Percentiles rank a stretch among this genome's conserved stretches.
Conservation (phyloP, 1,284 basidiomycete genomes). For the Boletus semigastroideus region DNA sequence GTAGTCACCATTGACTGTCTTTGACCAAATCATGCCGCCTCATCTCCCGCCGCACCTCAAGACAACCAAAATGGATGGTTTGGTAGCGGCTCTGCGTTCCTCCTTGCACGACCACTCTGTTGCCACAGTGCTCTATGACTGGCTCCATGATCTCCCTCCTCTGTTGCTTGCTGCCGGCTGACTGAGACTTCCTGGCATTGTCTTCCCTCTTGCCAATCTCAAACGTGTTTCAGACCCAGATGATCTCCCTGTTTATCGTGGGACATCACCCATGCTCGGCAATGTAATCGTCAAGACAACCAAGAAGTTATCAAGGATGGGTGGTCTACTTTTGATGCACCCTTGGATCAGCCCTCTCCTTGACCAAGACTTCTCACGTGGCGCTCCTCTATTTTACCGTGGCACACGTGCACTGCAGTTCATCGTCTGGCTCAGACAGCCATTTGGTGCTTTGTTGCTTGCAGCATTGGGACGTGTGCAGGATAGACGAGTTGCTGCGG, state of each 20-base stretch:
- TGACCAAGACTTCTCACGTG: background rate
- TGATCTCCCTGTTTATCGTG: background rate
- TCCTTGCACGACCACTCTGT: background rate
- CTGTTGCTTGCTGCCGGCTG: background rate
- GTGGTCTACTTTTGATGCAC: background rate
- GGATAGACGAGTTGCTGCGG: slow-evolving; percentile 4
- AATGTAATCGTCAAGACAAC: background rate
- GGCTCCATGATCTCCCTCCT: background rate
- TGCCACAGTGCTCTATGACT: background rate
- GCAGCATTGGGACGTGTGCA: background rate
- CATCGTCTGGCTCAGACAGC: too few species aligned
- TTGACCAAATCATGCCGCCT: background rate
- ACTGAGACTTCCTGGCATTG: slow-evolving; percentile 8
- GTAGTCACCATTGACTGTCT: background rate
- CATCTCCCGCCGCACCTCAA: background rate
- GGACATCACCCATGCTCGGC: slow-evolving; percentile 1
- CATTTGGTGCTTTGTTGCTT: slow-evolving; percentile 6
- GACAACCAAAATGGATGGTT: background rate
- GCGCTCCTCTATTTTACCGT: background rate
- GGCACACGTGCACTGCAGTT: too few species aligned
- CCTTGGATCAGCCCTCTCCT: slow-evolving; percentile 2
- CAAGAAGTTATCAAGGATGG: background rate
- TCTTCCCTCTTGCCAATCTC: background rate
- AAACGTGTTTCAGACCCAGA: background rate
- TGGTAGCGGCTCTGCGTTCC: too few species aligned